Percentiles rank a stretch among this genome's conserved stretches.
These are phyloP conservation scores for Mallotus repandus DNA, from an alignment of 441 rosid species.

Conservation along the genomic window DNA sequence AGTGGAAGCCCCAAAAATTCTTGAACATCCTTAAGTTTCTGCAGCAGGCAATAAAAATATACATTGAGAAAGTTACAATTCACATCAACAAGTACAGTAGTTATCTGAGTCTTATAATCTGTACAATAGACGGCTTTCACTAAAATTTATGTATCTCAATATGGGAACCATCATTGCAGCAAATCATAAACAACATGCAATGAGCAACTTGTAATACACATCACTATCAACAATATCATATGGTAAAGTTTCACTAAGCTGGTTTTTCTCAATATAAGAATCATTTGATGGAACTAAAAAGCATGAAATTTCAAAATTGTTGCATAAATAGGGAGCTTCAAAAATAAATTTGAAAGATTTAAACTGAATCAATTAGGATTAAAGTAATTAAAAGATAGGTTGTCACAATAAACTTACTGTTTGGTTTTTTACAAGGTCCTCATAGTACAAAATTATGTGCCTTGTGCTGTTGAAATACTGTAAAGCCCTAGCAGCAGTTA, in stretches of 20 bases:
- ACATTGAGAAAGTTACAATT: background rate
- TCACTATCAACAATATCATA: too few relatives aligned
- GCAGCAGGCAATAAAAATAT: constrained; percentile 31
- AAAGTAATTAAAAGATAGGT: background rate
- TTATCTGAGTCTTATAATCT: background rate
- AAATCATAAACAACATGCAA: too few relatives aligned
- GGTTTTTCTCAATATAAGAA: background rate
- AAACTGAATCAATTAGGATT: too few relatives aligned
- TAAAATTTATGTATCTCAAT: background rate
- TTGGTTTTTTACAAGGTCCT: constrained; percentile 64
- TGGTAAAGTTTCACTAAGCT: too few relatives aligned
- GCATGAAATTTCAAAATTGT: background rate
- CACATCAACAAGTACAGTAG: background rate
- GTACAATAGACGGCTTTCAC: background rate
- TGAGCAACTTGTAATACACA: too few relatives aligned
- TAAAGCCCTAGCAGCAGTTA: constrained; percentile 50
- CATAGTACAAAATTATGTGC: constrained; percentile 75
- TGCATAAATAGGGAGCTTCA: background rate
- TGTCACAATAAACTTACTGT: constrained; percentile 44
- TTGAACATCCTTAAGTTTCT: constrained; percentile 72
- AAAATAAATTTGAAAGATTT: background rate
- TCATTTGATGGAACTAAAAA: background rate
- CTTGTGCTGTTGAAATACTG: constrained; percentile 68
- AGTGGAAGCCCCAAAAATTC: constrained; percentile 66
- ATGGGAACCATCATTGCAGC: background rate